Evolutionary conservation across 1,284 basidiomycete genomes (phyloP).

Genomic region (Kalmanozyma brasiliensis): DNA sequence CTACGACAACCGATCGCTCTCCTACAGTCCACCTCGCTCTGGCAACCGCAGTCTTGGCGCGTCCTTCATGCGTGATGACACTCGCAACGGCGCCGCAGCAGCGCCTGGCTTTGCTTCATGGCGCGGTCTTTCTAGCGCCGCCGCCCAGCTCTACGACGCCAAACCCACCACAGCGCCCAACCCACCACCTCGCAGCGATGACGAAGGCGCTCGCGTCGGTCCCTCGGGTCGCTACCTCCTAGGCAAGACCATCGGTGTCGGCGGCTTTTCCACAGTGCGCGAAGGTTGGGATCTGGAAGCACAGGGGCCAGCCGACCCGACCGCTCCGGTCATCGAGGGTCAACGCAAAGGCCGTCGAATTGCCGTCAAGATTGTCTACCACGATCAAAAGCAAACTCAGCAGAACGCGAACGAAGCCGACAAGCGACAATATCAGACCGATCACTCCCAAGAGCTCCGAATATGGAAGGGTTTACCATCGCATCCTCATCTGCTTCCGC

Average conservation of each 20-base stretch:
- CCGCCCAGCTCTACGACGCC: slow-evolving; percentile 33
- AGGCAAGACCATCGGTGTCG: slow-evolving; percentile 81
- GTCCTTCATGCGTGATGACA: slow-evolving; percentile 26
- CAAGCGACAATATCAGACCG: slow-evolving; percentile 4
- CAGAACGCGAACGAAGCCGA: slow-evolving; percentile 6
- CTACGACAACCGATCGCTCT: slow-evolving; percentile 39
- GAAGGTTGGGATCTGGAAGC: slow-evolving; percentile 70
- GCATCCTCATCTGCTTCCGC: slow-evolving; percentile 55
- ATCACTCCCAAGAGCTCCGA: slow-evolving; percentile 45
- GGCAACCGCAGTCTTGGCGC: slow-evolving; percentile 32
- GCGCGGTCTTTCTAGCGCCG: slow-evolving; percentile 44
- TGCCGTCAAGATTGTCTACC: slow-evolving; percentile 59
- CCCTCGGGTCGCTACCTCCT: slow-evolving; percentile 74
- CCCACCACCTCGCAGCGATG: slow-evolving; percentile 38
- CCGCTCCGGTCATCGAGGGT: slow-evolving; percentile 31
- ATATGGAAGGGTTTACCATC: slow-evolving; percentile 55
- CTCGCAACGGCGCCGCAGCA: slow-evolving; percentile 25
- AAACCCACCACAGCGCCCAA: slow-evolving; percentile 21
- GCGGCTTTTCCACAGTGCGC: slow-evolving; percentile 87
- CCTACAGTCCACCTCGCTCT: slow-evolving; percentile 41
- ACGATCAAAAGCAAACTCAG: slow-evolving; percentile 10
- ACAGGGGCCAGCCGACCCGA: slow-evolving; percentile 22
- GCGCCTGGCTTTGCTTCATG: slow-evolving; percentile 26
- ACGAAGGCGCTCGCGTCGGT: slow-evolving; percentile 54
- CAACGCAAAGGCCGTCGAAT: slow-evolving; percentile 35